A percentile compares a stretch with the other conserved stretches of the same genome.
These are phyloP conservation scores for Melastoma candidum DNA, from an alignment of 441 rosid species.

Conservation along the genomic window DNA sequence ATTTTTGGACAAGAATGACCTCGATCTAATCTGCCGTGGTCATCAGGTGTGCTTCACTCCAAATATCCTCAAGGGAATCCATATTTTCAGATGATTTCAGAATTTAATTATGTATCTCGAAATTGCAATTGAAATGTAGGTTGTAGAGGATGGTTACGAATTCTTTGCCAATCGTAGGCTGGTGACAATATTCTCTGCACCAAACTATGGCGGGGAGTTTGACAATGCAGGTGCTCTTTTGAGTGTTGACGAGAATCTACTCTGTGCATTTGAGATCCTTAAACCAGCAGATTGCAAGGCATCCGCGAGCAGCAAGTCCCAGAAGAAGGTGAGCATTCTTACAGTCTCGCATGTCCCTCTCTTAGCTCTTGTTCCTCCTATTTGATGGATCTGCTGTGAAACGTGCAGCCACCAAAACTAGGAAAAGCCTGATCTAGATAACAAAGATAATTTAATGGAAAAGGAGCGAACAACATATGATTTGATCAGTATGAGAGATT, in stretches of 20 bases:
- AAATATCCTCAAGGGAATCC: background rate
- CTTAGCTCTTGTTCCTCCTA: no score
- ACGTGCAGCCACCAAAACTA: no score
- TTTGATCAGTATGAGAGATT: no score
- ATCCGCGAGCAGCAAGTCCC: constrained; percentile 1
- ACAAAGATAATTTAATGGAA: no score
- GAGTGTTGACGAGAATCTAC: constrained; percentile 11
- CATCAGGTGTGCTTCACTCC: constrained; percentile 9
- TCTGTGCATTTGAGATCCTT: constrained; percentile 21
- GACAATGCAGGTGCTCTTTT: constrained; percentile 20
- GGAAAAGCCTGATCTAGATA: no score
- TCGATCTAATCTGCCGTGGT: constrained; percentile 17
- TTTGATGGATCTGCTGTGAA: no score
- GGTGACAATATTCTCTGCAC: constrained; percentile 21
- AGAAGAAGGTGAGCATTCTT: background rate
- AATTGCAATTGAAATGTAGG: constrained; percentile 5
- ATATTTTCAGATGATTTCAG: no score
- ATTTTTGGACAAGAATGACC: constrained; percentile 13
- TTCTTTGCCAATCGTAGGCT: constrained; percentile 19
- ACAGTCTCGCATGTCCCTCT: no score
- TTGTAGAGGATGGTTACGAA: constrained; percentile 21
- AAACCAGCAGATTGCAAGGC: constrained; percentile 12
- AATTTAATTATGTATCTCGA: background rate
- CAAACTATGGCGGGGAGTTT: constrained; percentile 21
- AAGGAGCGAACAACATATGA: no score